Base-by-base conservation (phyloP, 768 basidiomycete species). In the Boletus tomentosulus region DNA sequence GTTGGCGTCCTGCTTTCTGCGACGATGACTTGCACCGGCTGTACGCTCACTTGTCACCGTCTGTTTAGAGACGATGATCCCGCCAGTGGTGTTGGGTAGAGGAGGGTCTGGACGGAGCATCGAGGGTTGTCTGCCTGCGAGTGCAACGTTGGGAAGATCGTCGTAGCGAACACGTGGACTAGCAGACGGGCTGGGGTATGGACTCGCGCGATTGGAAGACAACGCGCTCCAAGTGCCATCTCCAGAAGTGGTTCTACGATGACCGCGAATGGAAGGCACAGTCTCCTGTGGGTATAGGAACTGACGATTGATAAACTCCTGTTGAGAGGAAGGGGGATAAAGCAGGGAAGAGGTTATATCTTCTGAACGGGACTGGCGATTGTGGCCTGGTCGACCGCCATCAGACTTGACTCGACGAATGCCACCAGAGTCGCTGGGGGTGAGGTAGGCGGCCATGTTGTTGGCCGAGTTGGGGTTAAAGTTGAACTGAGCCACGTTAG, bases 21-120 rank as follows among this genome's bases (percentile, higher is more conserved):
- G 76, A 60, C 84, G 85, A 64, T 89, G 84, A 59, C 87, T 89
- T 4, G 94, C 94, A 66, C 89, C 86, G 47, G 86, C 86, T 46
- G 94, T 97, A 55, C 92, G 86, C 38, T 86, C 84, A 34, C 93
- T 96, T 43, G 94, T 97, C 13, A 97, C 94, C 57, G 92, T 92
- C 66, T 82, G 86, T 69, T 89, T 89, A 30, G 82, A 78, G 25
- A 82, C 75, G 11, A 19, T 22, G 42, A 70, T 11, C 45, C 31
- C 0, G 28, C 55, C 62, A 6, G 46, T 4, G 3, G 43, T 25
- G 24, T 25, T 51, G 24, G 59, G 38, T 13, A 44, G 62, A 30
- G 55, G 25, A 31, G 48, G 27, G 2, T 62, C 66, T 2, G 66
- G 58, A 24, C 58, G 66, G 38, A 70, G 62, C 55, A 68, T 55